Percentiles rank a stretch among this genome's conserved stretches.
These are phyloP conservation scores for Capsicum baccatum DNA, from an alignment of 257 asterid genomes.

Conservation along the genomic window DNA sequence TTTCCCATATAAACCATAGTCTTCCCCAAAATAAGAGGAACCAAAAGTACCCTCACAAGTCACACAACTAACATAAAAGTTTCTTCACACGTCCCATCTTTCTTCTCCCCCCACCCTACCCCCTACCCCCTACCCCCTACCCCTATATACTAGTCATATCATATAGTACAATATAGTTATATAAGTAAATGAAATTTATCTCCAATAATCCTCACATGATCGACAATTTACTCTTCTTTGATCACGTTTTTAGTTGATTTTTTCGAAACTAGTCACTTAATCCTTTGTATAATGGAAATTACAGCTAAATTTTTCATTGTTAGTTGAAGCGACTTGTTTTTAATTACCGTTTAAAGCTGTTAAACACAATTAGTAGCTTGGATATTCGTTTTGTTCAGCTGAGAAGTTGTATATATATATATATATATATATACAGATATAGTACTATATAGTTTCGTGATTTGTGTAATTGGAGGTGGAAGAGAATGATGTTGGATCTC, in stretches of 20 bases:
- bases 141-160: not conserved
- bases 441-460: too few species aligned
- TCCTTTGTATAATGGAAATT: not conserved
- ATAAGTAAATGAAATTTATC: conserved; percentile 8
- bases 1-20: conserved; percentile 1
- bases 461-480: not conserved
- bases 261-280: not conserved
- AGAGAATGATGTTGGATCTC: conserved; percentile 65
- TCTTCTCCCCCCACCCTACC: not conserved
- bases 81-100: conserved; percentile 24
- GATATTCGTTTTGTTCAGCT: not conserved
- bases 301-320: not conserved
- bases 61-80: not conserved
- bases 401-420: not conserved
- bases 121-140: too few species aligned
- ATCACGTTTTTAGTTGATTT: not conserved
- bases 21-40: not conserved
- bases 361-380: not conserved
- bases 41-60: conserved; percentile 22
- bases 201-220: not conserved
- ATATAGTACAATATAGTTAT: not conserved
- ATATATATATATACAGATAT: too few species aligned
- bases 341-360: not conserved
- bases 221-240: not conserved
- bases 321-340: not conserved